phyloP scores from a whole-genome alignment of 2,329 filamentous ascomycete species.

The Teratosphaeriaceae sp. region DNA sequence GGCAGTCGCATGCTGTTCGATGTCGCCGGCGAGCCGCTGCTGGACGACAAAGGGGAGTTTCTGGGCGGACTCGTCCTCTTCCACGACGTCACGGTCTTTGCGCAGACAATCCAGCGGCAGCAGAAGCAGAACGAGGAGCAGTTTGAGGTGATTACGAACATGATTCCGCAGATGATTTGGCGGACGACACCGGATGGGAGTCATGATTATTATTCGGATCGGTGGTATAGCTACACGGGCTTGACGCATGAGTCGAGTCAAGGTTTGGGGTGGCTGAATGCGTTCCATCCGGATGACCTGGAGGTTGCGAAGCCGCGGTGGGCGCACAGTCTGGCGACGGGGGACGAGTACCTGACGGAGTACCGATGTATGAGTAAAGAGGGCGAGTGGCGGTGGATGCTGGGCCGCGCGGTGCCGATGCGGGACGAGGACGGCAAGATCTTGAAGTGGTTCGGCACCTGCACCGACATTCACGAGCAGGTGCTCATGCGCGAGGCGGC shows the following conservation, averaged over 20 bases:
- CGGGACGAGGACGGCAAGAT: constrained; percentile 61
- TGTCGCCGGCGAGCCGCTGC: constrained; percentile 59
- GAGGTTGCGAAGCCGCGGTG: constrained; percentile 49
- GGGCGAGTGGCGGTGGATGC: constrained; percentile 72
- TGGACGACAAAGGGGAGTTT: constrained; percentile 62
- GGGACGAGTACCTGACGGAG: constrained; percentile 62
- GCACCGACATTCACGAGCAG: constrained; percentile 70
- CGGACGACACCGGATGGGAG: constrained; percentile 57
- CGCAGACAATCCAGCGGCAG: constrained; percentile 62
- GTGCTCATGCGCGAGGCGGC: constrained; percentile 62
- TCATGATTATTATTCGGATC: constrained; percentile 66
- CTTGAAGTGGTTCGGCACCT: constrained; percentile 75
- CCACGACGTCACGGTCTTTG: constrained; percentile 65
- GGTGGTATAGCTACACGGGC: constrained; percentile 78
- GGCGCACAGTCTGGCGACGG: constrained; percentile 58
- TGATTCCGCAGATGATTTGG: constrained; percentile 57
- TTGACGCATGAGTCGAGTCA: constrained; percentile 55
- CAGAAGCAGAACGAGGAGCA: constrained; percentile 64
- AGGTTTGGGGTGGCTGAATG: constrained; percentile 55
- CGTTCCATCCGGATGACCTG: constrained; percentile 67
- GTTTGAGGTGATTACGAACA: constrained; percentile 70
- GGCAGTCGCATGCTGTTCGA: constrained; percentile 56
- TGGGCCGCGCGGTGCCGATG: constrained; percentile 62
- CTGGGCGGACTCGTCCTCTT: constrained; percentile 66
- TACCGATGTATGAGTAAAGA: constrained; percentile 62